phyloP scores from a whole-genome alignment of 2,329 filamentous ascomycete genomes.

The Cryphonectria carpinicola region DNA sequence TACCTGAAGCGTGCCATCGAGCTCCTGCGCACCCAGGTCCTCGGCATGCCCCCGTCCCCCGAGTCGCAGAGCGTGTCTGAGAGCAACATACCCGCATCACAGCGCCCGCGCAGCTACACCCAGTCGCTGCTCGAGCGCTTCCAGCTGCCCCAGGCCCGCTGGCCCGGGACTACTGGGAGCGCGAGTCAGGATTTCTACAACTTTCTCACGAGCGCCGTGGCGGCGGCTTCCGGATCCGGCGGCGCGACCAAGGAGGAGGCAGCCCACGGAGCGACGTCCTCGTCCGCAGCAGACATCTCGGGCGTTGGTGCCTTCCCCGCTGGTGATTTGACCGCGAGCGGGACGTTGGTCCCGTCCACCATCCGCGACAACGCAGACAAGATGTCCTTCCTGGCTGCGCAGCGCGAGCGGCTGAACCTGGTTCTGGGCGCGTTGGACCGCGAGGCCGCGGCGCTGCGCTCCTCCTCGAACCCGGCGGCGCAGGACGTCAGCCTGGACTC shows the following conservation, averaged over 20 bases:
- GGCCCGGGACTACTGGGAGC: slow-evolving; percentile 39
- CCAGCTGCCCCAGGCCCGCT: slow-evolving; percentile 73
- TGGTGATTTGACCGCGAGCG: slow-evolving; percentile 48
- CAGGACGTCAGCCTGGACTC: slow-evolving; percentile 17
- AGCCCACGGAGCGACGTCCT: slow-evolving; percentile 8
- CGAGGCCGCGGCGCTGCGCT: slow-evolving; percentile 69
- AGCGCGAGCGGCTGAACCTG: slow-evolving; percentile 76
- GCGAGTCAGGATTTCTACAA: slow-evolving; percentile 69
- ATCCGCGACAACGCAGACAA: slow-evolving; percentile 68
- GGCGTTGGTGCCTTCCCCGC: slow-evolving; percentile 38
- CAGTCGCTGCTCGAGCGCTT: slow-evolving; percentile 85
- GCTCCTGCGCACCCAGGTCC: slow-evolving; percentile 71
- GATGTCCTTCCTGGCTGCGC: slow-evolving; percentile 74
- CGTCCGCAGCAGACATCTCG: slow-evolving; percentile 34
- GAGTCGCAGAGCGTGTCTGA: slow-evolving; percentile 45
- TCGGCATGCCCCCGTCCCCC: slow-evolving; percentile 71
- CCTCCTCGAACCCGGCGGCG: slow-evolving; percentile 27
- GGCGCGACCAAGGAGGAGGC: slow-evolving; percentile 29
- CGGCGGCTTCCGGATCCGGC: slow-evolving; percentile 52
- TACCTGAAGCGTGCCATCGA: slow-evolving; percentile 76
- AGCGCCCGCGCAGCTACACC: slow-evolving; percentile 63
- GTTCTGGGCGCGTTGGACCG: slow-evolving; percentile 78
- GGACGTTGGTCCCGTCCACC: slow-evolving; percentile 70
- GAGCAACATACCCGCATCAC: slow-evolving; percentile 43
- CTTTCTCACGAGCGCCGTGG: slow-evolving; percentile 75